Evolutionary conservation across 2,329 filamentous ascomycete species (phyloP).

Genomic region (Aspergillus clavatus): DNA sequence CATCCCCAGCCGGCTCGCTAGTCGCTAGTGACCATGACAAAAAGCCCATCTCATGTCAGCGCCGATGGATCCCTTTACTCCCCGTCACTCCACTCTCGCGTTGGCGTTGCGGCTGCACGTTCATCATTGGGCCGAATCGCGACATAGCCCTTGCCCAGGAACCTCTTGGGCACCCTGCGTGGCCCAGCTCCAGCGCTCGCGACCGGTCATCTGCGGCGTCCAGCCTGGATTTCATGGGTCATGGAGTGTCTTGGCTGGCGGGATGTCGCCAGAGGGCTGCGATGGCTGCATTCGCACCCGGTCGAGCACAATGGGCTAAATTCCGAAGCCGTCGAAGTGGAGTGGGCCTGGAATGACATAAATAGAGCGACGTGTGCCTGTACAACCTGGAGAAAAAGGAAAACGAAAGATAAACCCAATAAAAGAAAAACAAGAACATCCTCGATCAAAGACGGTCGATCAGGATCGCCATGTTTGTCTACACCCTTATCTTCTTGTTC

Average conservation of each 20-base stretch:
- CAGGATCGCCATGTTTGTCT: not conserved
- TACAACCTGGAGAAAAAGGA: too few species aligned
- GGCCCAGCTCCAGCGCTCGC: not conserved
- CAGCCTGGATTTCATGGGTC: not conserved
- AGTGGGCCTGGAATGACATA: not conserved
- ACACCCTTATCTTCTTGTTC: slow-evolving; percentile 19
- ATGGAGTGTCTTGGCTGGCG: not conserved
- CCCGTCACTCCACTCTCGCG: not conserved
- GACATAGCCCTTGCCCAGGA: not conserved
- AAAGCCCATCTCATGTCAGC: not conserved
- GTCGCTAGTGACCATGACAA: not conserved
- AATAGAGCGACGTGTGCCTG: not conserved
- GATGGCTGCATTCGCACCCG: too few species aligned
- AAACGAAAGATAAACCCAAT: too few species aligned
- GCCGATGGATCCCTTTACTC: not conserved
- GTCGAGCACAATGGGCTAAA: not conserved
- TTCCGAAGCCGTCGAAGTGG: not conserved
- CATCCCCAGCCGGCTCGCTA: not conserved
- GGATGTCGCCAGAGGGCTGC: not conserved
- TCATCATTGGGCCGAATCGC: not conserved
- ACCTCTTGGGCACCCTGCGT: not conserved
- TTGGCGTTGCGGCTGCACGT: not conserved
- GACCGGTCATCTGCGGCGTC: not conserved
- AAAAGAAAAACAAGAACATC: too few species aligned
- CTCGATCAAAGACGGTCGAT: too few species aligned